phyloP scores from a whole-genome alignment of 768 basidiomycete species.

The Amanita thiersii region DNA sequence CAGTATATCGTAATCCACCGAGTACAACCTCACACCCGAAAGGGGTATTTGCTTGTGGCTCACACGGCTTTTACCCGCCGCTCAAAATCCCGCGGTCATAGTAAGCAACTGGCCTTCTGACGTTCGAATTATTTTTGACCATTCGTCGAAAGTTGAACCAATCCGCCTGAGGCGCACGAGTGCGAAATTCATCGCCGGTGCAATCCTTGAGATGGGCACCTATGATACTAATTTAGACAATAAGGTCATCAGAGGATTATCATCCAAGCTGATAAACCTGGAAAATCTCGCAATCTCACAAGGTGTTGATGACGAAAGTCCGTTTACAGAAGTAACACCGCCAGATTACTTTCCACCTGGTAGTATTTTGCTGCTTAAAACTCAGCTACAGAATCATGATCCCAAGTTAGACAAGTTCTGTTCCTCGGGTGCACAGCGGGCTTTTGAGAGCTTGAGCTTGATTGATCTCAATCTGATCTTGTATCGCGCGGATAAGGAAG shows the following conservation, averaged over 20 bases:
- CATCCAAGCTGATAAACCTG: conserved; percentile 60
- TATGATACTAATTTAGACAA: conserved; percentile 45
- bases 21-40: conserved; percentile 83
- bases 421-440: conserved; percentile 58
- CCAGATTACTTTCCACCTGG: conserved; percentile 95
- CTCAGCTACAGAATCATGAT: conserved; percentile 71
- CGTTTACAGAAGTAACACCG: conserved; percentile 71
- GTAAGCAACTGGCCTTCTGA: conserved; percentile 36
- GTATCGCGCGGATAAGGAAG: conserved; percentile 87
- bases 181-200: conserved; percentile 77
- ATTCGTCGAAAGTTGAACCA: conserved; percentile 54
- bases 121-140: background rate
- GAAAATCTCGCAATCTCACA: conserved; percentile 48
- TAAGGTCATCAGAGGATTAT: conserved; percentile 60
- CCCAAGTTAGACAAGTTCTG: conserved; percentile 67
- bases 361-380: conserved; percentile 88
- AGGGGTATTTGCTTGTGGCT: conserved; percentile 86
- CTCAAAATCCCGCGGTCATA: conserved; percentile 69
- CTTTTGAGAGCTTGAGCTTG: conserved; percentile 65
- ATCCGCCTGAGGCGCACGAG: conserved; percentile 76
- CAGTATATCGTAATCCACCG: conserved; percentile 94
- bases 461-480: conserved; percentile 86
- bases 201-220: conserved; percentile 59
- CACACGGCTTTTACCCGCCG: conserved; percentile 90
- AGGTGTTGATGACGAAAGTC: conserved; percentile 56